Conservation (phyloP, 768 basidiomycete genomes). For the Mycena capillaripes region DNA sequence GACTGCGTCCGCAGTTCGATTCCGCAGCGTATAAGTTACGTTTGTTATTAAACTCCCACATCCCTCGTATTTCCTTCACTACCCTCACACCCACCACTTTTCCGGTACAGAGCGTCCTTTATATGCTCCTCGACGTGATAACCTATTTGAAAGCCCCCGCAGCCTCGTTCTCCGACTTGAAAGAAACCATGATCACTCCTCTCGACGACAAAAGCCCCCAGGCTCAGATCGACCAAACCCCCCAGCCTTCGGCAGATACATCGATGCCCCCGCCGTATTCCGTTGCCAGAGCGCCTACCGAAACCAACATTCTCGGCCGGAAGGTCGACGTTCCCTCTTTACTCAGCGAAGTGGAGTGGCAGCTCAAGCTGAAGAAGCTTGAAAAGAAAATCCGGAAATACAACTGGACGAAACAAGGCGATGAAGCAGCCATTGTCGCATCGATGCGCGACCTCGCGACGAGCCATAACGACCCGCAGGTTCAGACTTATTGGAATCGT, state of each 20-base stretch:
- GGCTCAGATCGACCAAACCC: background rate
- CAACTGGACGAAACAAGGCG: constrained; percentile 27
- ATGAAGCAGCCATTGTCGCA: constrained; percentile 19
- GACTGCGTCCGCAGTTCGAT: background rate
- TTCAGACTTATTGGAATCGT: constrained; percentile 31
- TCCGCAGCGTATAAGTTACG: background rate
- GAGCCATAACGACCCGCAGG: constrained; percentile 28
- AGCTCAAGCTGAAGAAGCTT: constrained; percentile 21
- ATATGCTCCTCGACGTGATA: constrained; percentile 30
- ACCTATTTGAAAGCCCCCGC: background rate
- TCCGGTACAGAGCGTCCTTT: background rate
- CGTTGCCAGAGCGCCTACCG: background rate
- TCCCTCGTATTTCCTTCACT: background rate
- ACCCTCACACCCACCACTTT: background rate
- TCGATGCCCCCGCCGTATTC: background rate
- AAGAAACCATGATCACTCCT: background rate
- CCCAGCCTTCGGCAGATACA: background rate
- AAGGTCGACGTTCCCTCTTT: too few species aligned
- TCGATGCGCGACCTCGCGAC: constrained; percentile 33
- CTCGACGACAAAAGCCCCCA: background rate
- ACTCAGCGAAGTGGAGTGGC: constrained; percentile 24
- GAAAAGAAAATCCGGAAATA: constrained; percentile 30
- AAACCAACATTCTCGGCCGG: too few species aligned
- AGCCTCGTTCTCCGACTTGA: background rate
- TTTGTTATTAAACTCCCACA: background rate